These are phyloP conservation scores for Euryodendron excelsum DNA, from an alignment of 148 eudicot species.

Conservation along the genomic window DNA sequence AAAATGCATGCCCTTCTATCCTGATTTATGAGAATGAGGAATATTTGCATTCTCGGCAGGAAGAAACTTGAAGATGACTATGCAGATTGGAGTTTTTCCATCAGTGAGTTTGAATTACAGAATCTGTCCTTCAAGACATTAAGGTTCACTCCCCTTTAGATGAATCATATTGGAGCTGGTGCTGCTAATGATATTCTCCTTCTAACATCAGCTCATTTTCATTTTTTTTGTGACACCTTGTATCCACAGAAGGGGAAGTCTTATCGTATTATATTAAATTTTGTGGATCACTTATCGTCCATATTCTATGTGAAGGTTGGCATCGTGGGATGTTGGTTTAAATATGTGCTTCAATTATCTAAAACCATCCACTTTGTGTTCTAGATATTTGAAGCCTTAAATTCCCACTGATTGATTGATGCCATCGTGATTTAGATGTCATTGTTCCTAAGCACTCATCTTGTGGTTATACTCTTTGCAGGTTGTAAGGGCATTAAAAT, in stretches of 20 bases:
- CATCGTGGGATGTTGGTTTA: not conserved
- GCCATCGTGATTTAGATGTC: not conserved
- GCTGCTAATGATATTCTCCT: not conserved
- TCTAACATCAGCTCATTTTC: not conserved
- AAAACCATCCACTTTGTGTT: not conserved
- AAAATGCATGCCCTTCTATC: not conserved
- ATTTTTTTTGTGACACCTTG: not conserved
- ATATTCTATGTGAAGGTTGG: not conserved
- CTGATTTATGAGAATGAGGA: not conserved
- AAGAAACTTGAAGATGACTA: not conserved
- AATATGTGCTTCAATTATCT: not conserved
- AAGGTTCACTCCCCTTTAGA: not conserved
- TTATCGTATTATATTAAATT: not conserved
- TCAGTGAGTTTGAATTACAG: not conserved
- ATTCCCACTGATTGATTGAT: not conserved
- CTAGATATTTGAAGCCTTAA: slow-evolving; percentile 8
- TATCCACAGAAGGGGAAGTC: not conserved
- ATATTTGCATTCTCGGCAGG: not conserved
- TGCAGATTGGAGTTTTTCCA: not conserved
- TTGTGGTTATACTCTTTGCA: slow-evolving; percentile 31
- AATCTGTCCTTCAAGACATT: not conserved
- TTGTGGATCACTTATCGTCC: not conserved
- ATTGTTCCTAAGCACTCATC: slow-evolving; percentile 4
- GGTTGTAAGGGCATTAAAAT: slow-evolving; percentile 90
- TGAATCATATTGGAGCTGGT: not conserved